These are phyloP conservation scores for Fagus crenata DNA, from an alignment of 306 rosid species.

Conservation along the genomic window DNA sequence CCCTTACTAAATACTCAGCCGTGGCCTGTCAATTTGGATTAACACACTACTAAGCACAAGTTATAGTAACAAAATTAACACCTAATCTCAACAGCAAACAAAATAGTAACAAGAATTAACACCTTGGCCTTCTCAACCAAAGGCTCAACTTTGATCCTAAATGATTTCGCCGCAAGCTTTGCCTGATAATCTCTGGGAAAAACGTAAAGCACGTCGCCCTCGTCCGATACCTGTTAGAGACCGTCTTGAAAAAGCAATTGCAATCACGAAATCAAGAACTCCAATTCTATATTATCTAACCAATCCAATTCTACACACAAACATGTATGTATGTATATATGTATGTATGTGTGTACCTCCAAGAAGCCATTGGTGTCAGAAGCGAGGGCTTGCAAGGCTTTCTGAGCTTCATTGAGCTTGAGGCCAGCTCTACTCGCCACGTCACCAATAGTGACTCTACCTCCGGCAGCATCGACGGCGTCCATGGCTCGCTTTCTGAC, in stretches of 20 bases:
- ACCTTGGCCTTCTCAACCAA: slow-evolving; percentile 80
- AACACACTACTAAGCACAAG: slow-evolving; percentile 5
- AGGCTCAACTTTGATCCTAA: slow-evolving; percentile 80
- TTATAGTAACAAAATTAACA: slow-evolving; percentile 4
- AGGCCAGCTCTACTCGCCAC: slow-evolving; percentile 88
- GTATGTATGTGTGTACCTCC: slow-evolving; percentile 50
- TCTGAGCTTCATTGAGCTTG: slow-evolving; percentile 78
- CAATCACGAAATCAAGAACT: slow-evolving; percentile 46
- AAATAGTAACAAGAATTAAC: slow-evolving; percentile 15
- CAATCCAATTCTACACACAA: neutral
- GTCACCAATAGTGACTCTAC: slow-evolving; percentile 87
- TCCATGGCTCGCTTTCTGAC: slow-evolving; percentile 95
- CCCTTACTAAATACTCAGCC: slow-evolving; percentile 81
- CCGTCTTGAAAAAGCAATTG: slow-evolving; percentile 53
- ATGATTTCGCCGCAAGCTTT: slow-evolving; percentile 80
- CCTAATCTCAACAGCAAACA: neutral
- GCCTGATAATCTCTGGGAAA: slow-evolving; percentile 81
- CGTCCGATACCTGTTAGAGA: slow-evolving; percentile 83
- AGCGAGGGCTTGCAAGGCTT: slow-evolving; percentile 88
- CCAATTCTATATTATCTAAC: slow-evolving; percentile 13
- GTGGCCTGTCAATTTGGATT: slow-evolving; percentile 56
- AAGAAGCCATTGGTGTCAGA: slow-evolving; percentile 84
- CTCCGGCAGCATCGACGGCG: slow-evolving; percentile 76
- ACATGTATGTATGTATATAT: neutral
- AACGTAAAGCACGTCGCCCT: slow-evolving; percentile 89